Evolutionary conservation across 371 early-diverging fungal species (phyloP), one percentile per base, ranked within the genome.

Genomic region (Zychaea mexicana): DNA sequence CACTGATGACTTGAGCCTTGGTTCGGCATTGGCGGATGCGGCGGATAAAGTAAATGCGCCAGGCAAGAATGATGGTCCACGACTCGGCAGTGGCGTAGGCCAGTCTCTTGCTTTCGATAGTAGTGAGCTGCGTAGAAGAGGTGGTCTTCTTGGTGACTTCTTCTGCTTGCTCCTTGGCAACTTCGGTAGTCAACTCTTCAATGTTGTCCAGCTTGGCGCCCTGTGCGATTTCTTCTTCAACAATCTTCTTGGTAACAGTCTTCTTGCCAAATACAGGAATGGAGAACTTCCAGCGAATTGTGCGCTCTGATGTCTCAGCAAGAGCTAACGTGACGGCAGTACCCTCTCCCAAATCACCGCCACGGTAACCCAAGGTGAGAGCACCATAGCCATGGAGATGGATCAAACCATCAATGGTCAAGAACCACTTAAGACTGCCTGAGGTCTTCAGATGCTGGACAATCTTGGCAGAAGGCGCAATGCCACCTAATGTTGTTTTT

Each of bases 271-370:
- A 81, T 12, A 78, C 60, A 28, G 81, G 81, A 7, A 62, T 53
- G 55, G 74, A 67, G 65, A 81, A 77, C 39, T 68, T 75, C 81
- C 81, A 81, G 38, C 67, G 67, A 30, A 77, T 62, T 19, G 53
- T 19, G 7, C 38, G 61, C 9, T 46, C 55, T 5, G 45, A 31
- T 7, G 21, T 26, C 1, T 57, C 66, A 32, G 53, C 54, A 15
- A 39, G 30, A 5, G 57, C 39, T 24, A 65, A 53, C 0, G 49
- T 58, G 36, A 65, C 26, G 39, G 54, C 13, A 38, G 54, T 27
- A 21, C 32, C 57, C 17, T 62, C 39, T 19, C 21, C 24, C 30
- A 68, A 28, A 7, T 58, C 36, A 24, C 42, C 55, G 21, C 19
- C 22, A 31, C 52, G 26, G 61, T 61, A 69, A 31, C 77, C 77